Evolutionary conservation across 2,329 filamentous ascomycete genomes (phyloP).

Genomic region (Penicillium vulpinum): DNA sequence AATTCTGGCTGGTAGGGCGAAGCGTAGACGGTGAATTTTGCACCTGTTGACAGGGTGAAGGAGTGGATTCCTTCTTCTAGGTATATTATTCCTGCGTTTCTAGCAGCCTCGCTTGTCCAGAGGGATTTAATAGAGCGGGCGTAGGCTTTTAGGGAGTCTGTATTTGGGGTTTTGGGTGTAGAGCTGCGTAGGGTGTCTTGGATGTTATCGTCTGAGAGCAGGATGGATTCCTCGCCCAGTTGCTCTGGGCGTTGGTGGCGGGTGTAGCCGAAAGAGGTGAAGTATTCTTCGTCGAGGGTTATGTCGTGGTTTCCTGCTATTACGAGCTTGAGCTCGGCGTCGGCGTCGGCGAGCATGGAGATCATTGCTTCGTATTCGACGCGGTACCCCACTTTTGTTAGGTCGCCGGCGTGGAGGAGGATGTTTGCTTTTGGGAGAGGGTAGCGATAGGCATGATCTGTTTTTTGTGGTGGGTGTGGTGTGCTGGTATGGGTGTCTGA

Average conservation of each 20-base stretch:
- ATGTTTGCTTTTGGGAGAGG: constrained; percentile 56
- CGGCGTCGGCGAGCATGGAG: constrained; percentile 48
- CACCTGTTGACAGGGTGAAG: constrained; percentile 51
- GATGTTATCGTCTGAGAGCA: constrained; percentile 17
- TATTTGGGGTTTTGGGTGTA: not conserved
- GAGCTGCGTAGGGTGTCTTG: constrained; percentile 17
- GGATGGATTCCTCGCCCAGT: constrained; percentile 24
- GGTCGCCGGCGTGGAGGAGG: constrained; percentile 60
- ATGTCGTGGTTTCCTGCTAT: constrained; percentile 66
- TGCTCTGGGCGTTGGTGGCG: constrained; percentile 28
- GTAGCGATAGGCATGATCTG: constrained; percentile 33
- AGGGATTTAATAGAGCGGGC: constrained; percentile 42
- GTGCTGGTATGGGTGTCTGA: constrained; percentile 44
- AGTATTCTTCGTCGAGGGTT: constrained; percentile 55
- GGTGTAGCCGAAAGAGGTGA: constrained; percentile 31
- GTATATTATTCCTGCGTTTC: constrained; percentile 51
- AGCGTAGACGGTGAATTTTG: constrained; percentile 54
- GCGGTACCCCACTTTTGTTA: constrained; percentile 54
- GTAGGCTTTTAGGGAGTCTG: constrained; percentile 15
- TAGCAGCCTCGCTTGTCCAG: constrained; percentile 49
- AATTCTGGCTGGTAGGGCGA: constrained; percentile 57
- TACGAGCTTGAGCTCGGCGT: constrained; percentile 60
- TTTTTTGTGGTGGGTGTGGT: constrained; percentile 24
- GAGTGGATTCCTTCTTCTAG: constrained; percentile 55
- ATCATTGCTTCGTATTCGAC: constrained; percentile 52